Conservation (phyloP, 2,329 filamentous ascomycete species). For the Calonectria ilicicola region DNA sequence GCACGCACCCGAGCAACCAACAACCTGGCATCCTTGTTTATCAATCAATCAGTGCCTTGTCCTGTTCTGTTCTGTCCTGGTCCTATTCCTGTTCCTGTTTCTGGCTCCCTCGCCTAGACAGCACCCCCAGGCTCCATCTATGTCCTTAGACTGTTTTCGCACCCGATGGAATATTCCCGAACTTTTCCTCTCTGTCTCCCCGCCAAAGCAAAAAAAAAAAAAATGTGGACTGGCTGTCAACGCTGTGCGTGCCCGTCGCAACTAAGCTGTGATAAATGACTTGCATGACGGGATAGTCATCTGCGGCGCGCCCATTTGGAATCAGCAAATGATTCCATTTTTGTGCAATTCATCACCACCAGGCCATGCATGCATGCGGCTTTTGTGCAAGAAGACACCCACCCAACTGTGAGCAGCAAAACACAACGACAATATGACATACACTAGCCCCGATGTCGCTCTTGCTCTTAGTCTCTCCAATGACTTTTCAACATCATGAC, state of each 20-base stretch:
- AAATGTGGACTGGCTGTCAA: neutral
- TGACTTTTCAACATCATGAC: neutral
- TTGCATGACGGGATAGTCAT: conserved; percentile 1
- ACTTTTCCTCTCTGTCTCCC: neutral
- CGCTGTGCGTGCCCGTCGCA: neutral
- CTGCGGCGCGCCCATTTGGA: neutral
- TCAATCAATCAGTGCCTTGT: neutral
- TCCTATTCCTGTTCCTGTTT: neutral
- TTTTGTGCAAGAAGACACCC: too few relatives aligned
- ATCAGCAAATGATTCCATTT: conserved; percentile 2
- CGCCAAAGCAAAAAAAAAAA: neutral
- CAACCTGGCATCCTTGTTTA: neutral
- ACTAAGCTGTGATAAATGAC: neutral
- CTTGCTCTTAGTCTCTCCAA: too few relatives aligned
- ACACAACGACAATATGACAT: neutral
- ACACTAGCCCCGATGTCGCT: neutral
- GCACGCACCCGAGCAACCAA: too few relatives aligned
- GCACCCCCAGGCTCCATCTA: neutral
- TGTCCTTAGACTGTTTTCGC: too few relatives aligned
- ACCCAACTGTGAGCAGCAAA: neutral
- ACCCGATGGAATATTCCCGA: neutral
- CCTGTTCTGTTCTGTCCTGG: neutral
- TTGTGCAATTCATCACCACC: neutral
- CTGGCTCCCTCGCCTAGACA: neutral
- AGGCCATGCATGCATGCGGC: too few relatives aligned